Conservation (phyloP, 495 filamentous ascomycete genomes). For the Lepidopterella palustris region DNA sequence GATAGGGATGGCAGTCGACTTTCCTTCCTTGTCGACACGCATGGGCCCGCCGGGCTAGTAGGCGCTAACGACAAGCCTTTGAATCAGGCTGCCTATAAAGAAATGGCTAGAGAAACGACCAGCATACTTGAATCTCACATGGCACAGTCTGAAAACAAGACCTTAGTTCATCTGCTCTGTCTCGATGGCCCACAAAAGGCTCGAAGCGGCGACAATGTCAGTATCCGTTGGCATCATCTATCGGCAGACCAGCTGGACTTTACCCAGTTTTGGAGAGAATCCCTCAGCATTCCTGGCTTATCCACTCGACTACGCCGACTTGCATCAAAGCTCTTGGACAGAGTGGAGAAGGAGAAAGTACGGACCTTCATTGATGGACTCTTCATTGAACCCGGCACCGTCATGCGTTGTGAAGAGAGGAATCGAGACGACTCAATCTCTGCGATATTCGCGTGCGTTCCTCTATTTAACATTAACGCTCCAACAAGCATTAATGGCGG, state of each 20-base stretch:
- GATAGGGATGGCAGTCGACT: slow-evolving; percentile 12
- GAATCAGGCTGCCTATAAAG: neutral
- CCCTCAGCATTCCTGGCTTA: slow-evolving; percentile 6
- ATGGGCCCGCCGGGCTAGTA: neutral
- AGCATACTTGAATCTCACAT: neutral
- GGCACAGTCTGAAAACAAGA: neutral
- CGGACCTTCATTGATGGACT: slow-evolving; percentile 13
- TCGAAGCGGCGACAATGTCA: neutral
- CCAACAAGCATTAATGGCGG: neutral
- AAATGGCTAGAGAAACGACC: neutral
- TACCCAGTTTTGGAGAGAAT: slow-evolving; percentile 5
- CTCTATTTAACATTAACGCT: slow-evolving; percentile 12
- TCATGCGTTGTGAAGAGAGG: slow-evolving; percentile 2
- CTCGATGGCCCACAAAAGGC: neutral
- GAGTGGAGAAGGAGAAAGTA: slow-evolving; percentile 18
- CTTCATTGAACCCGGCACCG: slow-evolving; percentile 25
- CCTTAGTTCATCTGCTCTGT: neutral
- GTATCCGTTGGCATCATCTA: neutral
- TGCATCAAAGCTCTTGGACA: slow-evolving; percentile 9
- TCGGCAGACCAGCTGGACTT: neutral
- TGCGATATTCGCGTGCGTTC: slow-evolving; percentile 22
- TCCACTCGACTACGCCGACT: neutral
- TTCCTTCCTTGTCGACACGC: slow-evolving; percentile 3
- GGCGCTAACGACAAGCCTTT: neutral
- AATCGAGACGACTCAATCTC: slow-evolving; percentile 4